These are phyloP conservation scores for Trifolium repens DNA, from an alignment of 306 rosid species.

Conservation along the genomic window DNA sequence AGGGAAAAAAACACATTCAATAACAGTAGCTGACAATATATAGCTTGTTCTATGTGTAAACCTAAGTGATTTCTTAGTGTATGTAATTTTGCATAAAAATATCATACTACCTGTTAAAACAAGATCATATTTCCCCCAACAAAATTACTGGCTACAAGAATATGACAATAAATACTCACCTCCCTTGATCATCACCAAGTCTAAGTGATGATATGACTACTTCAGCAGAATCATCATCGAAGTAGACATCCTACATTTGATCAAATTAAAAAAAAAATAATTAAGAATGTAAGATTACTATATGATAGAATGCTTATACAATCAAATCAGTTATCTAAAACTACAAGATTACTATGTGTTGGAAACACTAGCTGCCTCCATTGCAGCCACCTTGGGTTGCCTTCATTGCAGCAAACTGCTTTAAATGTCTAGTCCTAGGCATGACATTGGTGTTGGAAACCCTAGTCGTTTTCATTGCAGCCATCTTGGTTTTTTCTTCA, in stretches of 20 bases:
- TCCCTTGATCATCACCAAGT: slow-evolving; percentile 96
- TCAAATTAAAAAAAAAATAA: slow-evolving; percentile 9
- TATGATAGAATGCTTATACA: neutral
- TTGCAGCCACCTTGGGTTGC: neutral
- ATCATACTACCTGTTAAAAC: slow-evolving; percentile 10
- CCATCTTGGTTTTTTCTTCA: neutral
- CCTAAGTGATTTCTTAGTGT: neutral
- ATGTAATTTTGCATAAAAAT: slow-evolving; percentile 19
- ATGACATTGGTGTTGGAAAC: neutral
- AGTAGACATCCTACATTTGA: slow-evolving; percentile 82
- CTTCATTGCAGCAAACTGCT: neutral
- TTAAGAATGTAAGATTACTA: neutral
- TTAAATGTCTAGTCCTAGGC: neutral
- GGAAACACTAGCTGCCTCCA: neutral
- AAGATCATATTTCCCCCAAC: slow-evolving; percentile 10
- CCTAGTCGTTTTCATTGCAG: neutral
- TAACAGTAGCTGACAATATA: slow-evolving; percentile 9
- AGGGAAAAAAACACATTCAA: neutral
- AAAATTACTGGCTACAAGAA: neutral
- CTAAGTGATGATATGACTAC: slow-evolving; percentile 96
- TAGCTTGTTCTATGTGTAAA: neutral
- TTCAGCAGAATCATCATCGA: slow-evolving; percentile 94
- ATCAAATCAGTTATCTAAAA: neutral
- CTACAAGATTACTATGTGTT: neutral
- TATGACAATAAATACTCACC: slow-evolving; percentile 61